Evolutionary conservation across 768 basidiomycete genomes (phyloP).

Genomic region (Coprinopsis marcescibilis): DNA sequence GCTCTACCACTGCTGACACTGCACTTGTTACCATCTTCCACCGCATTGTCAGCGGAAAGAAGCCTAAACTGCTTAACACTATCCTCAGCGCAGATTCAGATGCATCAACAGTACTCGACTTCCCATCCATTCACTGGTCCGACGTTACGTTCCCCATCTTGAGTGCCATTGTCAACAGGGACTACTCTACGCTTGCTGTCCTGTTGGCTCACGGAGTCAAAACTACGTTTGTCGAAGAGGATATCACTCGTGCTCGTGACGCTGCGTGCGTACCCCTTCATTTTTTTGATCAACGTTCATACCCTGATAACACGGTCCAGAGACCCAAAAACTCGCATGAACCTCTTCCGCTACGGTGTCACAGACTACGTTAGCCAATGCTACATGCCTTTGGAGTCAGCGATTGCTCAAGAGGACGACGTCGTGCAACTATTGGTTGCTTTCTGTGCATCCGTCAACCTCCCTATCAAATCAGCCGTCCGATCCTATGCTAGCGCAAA

Average conservation of each 20-base stretch:
- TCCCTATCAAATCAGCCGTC: slow-evolving; percentile 23
- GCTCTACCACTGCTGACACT: slow-evolving; percentile 35
- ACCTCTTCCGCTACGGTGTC: slow-evolving; percentile 18
- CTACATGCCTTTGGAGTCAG: slow-evolving; percentile 32
- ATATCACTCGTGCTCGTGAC: slow-evolving; percentile 29
- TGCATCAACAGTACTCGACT: slow-evolving; percentile 31
- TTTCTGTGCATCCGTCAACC: slow-evolving; percentile 30
- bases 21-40: slow-evolving; percentile 37
- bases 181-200: slow-evolving; percentile 31
- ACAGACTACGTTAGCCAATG: slow-evolving; percentile 23
- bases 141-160: slow-evolving; percentile 31
- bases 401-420: slow-evolving; percentile 30
- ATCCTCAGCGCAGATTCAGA: slow-evolving; percentile 38
- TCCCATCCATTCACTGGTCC: slow-evolving; percentile 25
- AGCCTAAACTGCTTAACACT: slow-evolving; percentile 32
- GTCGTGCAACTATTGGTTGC: slow-evolving; percentile 32
- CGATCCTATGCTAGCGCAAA: slow-evolving; percentile 13
- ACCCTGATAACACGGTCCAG: neutral
- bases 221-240: slow-evolving; percentile 27
- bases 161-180: slow-evolving; percentile 27
- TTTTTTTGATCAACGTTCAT: neutral
- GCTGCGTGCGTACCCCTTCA: slow-evolving; percentile 22
- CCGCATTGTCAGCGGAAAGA: slow-evolving; percentile 27
- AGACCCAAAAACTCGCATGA: slow-evolving; percentile 15
- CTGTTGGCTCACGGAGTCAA: slow-evolving; percentile 39